These are phyloP conservation scores for Orbilia ellipsospora DNA, from an alignment of 2,329 filamentous ascomycete genomes.

Conservation along the genomic window DNA sequence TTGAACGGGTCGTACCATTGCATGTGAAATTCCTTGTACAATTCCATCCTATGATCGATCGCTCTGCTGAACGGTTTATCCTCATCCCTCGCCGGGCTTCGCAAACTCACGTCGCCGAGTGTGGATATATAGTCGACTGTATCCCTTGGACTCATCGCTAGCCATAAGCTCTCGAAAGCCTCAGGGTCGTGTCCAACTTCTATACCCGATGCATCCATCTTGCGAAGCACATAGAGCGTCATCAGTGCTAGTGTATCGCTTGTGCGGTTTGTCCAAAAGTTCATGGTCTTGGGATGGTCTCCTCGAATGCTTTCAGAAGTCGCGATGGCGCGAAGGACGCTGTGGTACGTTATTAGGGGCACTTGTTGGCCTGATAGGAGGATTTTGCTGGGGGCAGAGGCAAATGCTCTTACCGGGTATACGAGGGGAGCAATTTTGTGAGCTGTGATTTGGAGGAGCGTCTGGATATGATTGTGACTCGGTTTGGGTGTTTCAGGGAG, in stretches of 20 bases:
- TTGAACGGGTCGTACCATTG: constrained; percentile 42
- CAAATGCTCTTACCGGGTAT: constrained; percentile 31
- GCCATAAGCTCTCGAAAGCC: constrained; percentile 45
- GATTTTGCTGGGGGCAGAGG: constrained; percentile 21
- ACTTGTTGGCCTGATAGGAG: constrained; percentile 26
- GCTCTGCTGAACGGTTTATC: constrained; percentile 41
- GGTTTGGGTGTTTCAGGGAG: constrained; percentile 43
- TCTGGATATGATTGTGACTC: constrained; percentile 54
- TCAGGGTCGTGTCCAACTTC: constrained; percentile 50
- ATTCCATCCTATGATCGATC: constrained; percentile 32
- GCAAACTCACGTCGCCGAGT: constrained; percentile 13
- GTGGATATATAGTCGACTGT: constrained; percentile 37
- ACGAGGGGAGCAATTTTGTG: constrained; percentile 31
- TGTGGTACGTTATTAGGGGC: constrained; percentile 55
- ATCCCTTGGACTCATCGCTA: constrained; percentile 41
- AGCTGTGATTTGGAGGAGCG: constrained; percentile 51
- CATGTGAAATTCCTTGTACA: constrained; percentile 38
- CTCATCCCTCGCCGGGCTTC: constrained; percentile 8
- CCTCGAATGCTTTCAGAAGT: constrained; percentile 39
- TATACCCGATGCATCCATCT: constrained; percentile 46
- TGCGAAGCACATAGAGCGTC: constrained; percentile 31
- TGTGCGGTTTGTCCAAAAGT: constrained; percentile 49
- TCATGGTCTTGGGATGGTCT: constrained; percentile 31
- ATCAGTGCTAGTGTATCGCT: constrained; percentile 38
- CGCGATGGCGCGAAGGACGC: constrained; percentile 54